phyloP scores from a whole-genome alignment of 441 rosid genomes.

The Brassica balearica region DNA sequence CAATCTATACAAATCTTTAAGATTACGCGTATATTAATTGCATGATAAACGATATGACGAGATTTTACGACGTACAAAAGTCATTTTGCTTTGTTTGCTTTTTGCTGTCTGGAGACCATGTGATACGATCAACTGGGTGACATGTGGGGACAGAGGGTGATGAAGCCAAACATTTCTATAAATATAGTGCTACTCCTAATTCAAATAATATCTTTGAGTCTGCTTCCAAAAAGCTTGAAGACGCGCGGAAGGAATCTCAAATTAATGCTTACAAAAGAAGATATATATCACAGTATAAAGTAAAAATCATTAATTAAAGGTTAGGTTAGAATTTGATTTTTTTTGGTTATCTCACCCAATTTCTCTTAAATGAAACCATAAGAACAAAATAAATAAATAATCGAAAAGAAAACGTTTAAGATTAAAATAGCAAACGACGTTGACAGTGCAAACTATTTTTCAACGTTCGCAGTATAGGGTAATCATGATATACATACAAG shows the following conservation, averaged over 20 bases:
- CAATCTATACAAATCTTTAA: no score
- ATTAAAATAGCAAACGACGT: constrained; percentile 15
- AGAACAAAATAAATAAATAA: constrained; percentile 4
- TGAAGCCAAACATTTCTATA: constrained; percentile 22
- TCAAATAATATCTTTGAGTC: constrained; percentile 15
- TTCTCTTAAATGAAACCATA: background rate
- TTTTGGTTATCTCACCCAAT: background rate
- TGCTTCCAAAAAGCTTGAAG: constrained; percentile 35
- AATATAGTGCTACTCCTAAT: constrained; percentile 22
- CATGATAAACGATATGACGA: background rate
- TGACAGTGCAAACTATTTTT: constrained; percentile 1
- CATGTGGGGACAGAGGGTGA: constrained; percentile 8
- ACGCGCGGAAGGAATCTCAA: constrained; percentile 29
- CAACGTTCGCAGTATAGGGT: constrained; percentile 16
- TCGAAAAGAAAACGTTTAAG: constrained; percentile 30
- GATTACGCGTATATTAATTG: background rate
- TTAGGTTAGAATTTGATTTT: constrained; percentile 26
- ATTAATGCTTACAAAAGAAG: background rate
- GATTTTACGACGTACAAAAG: background rate
- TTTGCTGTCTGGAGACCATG: background rate
- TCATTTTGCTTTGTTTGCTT: background rate
- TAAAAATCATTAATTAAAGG: constrained; percentile 15
- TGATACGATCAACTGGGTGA: constrained; percentile 15
- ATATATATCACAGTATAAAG: background rate
- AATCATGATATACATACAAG: constrained; percentile 20